Conservation (phyloP, 2,329 filamentous ascomycete genomes). For the Fonsecaea erecta region DNA sequence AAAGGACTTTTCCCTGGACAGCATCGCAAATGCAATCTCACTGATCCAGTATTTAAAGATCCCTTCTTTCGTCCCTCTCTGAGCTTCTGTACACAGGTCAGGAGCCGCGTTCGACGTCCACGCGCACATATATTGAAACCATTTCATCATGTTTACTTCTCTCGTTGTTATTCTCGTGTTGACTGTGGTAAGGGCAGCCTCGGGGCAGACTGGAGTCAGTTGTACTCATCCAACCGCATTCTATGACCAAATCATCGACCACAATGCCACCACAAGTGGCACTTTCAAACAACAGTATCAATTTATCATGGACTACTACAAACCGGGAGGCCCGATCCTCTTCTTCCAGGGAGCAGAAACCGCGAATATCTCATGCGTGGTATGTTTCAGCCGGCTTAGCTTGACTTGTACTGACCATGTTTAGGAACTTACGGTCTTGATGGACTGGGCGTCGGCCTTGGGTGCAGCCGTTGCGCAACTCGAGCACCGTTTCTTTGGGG, state of each 20-base stretch:
- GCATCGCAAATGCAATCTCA: neutral
- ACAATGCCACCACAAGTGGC: conserved; percentile 2
- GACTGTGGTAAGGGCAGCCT: neutral
- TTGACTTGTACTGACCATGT: neutral
- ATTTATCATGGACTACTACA: conserved; percentile 12
- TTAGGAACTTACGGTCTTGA: conserved; percentile 13
- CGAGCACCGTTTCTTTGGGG: conserved; percentile 24
- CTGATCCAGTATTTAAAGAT: neutral
- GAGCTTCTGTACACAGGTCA: neutral
- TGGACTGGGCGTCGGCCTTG: conserved; percentile 16
- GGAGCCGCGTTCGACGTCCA: neutral
- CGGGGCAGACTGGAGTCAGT: neutral
- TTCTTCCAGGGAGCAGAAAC: conserved; percentile 20
- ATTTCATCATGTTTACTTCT: neutral
- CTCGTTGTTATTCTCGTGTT: neutral
- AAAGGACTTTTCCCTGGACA: neutral
- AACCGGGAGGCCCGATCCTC: conserved; percentile 21
- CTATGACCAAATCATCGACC: conserved; percentile 16
- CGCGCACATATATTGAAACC: neutral
- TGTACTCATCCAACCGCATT: conserved; percentile 7
- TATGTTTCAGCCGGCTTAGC: neutral
- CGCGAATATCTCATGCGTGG: conserved; percentile 12
- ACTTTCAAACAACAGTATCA: conserved; percentile 26
- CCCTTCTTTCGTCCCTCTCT: neutral
- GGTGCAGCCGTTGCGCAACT: conserved; percentile 15